A percentile compares a stretch with the other conserved stretches of the same genome.
These are phyloP conservation scores for Botryotinia narcissicola DNA, from an alignment of 2,329 filamentous ascomycete species.

Conservation along the genomic window DNA sequence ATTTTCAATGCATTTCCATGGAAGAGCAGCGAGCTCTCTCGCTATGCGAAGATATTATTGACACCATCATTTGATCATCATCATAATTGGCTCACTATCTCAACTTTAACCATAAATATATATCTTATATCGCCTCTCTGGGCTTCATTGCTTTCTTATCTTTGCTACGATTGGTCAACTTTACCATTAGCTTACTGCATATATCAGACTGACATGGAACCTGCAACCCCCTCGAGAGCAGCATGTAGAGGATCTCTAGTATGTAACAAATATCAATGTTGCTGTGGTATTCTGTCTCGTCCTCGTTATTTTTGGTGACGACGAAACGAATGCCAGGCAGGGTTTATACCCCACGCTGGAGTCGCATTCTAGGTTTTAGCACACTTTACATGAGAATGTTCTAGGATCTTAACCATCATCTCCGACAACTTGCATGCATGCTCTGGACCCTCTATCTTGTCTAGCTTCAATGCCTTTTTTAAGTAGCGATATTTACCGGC, in stretches of 20 bases:
- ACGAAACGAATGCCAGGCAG: neutral
- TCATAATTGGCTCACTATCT: neutral
- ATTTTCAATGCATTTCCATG: neutral
- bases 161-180: neutral
- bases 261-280: neutral
- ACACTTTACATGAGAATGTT: neutral
- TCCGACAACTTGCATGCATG: constrained; percentile 3
- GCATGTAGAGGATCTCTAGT: neutral
- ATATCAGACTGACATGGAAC: neutral
- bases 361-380: neutral
- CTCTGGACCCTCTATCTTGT: neutral
- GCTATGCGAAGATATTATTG: neutral
- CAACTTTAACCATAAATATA: neutral
- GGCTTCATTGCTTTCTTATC: neutral
- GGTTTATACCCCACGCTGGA: neutral
- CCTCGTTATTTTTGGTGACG: neutral
- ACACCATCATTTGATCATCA: neutral
- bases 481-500: neutral
- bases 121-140: neutral
- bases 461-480: neutral
- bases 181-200: neutral
- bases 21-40: neutral
- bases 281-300: neutral
- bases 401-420: constrained; percentile 7
- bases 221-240: neutral